Conservation (phyloP, 1,284 basidiomycete species). For the Macrocystidia cucumis region DNA sequence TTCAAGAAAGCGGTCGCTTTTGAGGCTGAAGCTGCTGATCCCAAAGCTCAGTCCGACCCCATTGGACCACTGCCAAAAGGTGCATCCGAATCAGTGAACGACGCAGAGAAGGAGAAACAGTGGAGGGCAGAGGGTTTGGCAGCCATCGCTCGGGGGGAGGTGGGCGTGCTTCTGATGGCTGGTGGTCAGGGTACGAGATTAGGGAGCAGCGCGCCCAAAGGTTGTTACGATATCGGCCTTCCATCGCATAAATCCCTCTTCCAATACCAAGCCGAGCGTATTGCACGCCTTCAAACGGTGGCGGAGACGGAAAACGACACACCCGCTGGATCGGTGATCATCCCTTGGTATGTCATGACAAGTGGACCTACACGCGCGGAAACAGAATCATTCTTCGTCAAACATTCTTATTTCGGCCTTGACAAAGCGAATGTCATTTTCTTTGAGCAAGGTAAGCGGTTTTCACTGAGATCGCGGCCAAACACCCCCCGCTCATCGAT, state of each 20-base stretch:
- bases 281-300: constrained; percentile 73
- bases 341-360: constrained; percentile 99
- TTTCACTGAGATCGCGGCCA: constrained; percentile 6
- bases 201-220: constrained; percentile 90
- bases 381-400: constrained; percentile 83
- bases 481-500: no score
- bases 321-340: constrained; percentile 49
- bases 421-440: constrained; percentile 78
- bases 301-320: constrained; percentile 55
- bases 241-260: constrained; percentile 93
- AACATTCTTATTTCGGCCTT: constrained; percentile 83
- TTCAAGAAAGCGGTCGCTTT: constrained; percentile 72
- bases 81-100: constrained; percentile 58
- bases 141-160: constrained; percentile 77
- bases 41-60: constrained; percentile 34
- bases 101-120: constrained; percentile 49
- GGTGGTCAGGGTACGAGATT: constrained; percentile 96
- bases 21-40: constrained; percentile 46
- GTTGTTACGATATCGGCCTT: constrained; percentile 95
- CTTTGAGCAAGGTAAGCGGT: constrained; percentile 88
- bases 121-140: constrained; percentile 75
- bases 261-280: constrained; percentile 95
- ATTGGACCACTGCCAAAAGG: constrained; percentile 78
- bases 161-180: constrained; percentile 94
- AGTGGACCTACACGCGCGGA: constrained; percentile 89